Evolutionary conservation across 495 filamentous ascomycete genomes (phyloP).

Genomic region (Penicillium goetzii): DNA sequence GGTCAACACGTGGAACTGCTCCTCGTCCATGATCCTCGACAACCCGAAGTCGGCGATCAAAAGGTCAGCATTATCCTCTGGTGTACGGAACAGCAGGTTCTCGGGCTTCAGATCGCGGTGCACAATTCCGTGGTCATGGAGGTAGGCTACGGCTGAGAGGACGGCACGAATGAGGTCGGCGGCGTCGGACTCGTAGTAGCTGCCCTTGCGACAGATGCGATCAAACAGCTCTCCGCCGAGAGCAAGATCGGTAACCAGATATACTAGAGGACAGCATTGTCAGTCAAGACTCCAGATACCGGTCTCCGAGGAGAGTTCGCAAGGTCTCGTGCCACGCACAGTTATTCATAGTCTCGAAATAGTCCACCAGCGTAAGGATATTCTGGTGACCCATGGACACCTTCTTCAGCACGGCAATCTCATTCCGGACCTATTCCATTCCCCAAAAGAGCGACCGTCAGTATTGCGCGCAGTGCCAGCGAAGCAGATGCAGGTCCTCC

Average conservation of each 20-base stretch:
- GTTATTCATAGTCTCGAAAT: slow-evolving; percentile 99
- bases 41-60: slow-evolving; percentile 97
- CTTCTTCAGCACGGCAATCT: slow-evolving; percentile 94
- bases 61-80: slow-evolving; percentile 65
- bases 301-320: neutral
- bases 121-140: slow-evolving; percentile 98
- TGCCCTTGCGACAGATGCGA: slow-evolving; percentile 96
- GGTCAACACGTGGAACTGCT: slow-evolving; percentile 96
- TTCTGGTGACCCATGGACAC: slow-evolving; percentile 99
- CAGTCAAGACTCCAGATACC: neutral
- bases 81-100: slow-evolving; percentile 59
- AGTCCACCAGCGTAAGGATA: slow-evolving; percentile 95
- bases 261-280: slow-evolving; percentile 57
- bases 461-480: slow-evolving; percentile 3
- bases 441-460: slow-evolving; percentile 6
- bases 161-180: slow-evolving; percentile 94
- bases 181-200: slow-evolving; percentile 96
- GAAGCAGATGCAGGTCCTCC: slow-evolving; percentile 17
- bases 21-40: slow-evolving; percentile 96
- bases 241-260: slow-evolving; percentile 95
- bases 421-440: slow-evolving; percentile 79
- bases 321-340: slow-evolving; percentile 48
- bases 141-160: slow-evolving; percentile 94
- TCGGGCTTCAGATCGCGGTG: slow-evolving; percentile 76
- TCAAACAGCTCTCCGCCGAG: slow-evolving; percentile 97